A percentile compares a stretch with the other conserved stretches of the same genome.
These are phyloP conservation scores for Cucurbita moschata DNA, from an alignment of 306 rosid species.

Conservation along the genomic window DNA sequence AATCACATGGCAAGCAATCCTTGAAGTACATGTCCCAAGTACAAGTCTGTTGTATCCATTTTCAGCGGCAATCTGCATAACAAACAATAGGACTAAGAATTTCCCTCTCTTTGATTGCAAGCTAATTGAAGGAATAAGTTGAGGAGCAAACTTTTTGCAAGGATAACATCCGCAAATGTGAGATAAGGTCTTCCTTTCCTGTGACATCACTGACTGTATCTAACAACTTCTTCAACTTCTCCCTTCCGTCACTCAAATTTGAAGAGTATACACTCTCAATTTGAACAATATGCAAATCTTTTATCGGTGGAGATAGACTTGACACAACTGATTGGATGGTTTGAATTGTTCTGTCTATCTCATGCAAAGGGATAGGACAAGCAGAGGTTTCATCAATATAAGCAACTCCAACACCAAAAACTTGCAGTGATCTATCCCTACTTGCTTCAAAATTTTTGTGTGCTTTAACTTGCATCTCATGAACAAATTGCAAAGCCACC, in stretches of 20 bases:
- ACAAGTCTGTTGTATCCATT: conserved; percentile 72
- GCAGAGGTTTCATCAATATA: conserved; percentile 53
- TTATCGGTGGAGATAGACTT: conserved; percentile 40
- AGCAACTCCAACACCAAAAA: conserved; percentile 82
- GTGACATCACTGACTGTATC: conserved; percentile 49
- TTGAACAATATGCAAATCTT: conserved; percentile 55
- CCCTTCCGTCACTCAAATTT: conserved; percentile 31
- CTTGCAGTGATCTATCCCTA: conserved; percentile 71
- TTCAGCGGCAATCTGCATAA: conserved; percentile 42
- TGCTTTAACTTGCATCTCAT: conserved; percentile 69
- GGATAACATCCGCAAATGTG: conserved; percentile 52
- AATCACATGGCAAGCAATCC: conserved; percentile 76
- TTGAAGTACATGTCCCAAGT: conserved; percentile 68
- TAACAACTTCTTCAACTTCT: conserved; percentile 26
- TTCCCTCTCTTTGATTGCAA: neutral
- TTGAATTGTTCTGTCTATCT: conserved; percentile 27
- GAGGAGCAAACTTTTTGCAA: conserved; percentile 60
- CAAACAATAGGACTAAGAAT: neutral
- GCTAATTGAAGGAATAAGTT: conserved; percentile 3
- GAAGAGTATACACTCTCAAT: conserved; percentile 47
- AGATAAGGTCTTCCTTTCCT: conserved; percentile 72
- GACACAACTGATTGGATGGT: conserved; percentile 37
- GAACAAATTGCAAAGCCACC: conserved; percentile 77
- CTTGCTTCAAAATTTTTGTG: conserved; percentile 79
- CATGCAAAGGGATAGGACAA: conserved; percentile 27